Percentiles rank a stretch among this genome's conserved stretches.
Evolutionary conservation across 805 yeast species (phyloP).

Genomic region (Diddensiella caesifluorescens): DNA sequence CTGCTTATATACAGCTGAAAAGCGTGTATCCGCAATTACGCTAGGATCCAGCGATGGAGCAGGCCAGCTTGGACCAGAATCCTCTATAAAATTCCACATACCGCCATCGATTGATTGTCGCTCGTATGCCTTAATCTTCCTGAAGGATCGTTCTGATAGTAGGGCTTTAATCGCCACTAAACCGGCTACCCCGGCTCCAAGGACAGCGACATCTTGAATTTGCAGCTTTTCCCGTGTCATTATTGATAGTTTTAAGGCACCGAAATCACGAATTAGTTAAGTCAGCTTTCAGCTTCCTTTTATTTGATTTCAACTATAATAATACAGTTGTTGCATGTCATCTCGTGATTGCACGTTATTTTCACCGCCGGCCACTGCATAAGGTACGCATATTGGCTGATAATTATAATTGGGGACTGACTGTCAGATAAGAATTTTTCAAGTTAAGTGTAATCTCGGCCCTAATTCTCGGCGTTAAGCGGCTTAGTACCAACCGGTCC

Average conservation of each 20-base stretch:
- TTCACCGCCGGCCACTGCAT: no score
- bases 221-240: conserved; percentile 24
- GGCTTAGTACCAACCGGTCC: no score
- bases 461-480: no score
- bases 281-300: no score
- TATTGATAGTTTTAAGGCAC: neutral
- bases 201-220: conserved; percentile 44
- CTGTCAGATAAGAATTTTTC: no score
- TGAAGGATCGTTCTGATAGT: conserved; percentile 40
- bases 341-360: no score
- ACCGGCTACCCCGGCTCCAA: conserved; percentile 80
- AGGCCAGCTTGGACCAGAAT: conserved; percentile 24
- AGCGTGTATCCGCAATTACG: conserved; percentile 33
- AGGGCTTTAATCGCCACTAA: conserved; percentile 61
- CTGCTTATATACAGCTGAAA: conserved; percentile 55
- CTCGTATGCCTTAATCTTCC: conserved; percentile 54
- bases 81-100: conserved; percentile 59
- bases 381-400: no score
- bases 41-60: conserved; percentile 34
- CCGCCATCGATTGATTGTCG: conserved; percentile 64
- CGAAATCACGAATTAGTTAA: no score
- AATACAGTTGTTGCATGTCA: no score
- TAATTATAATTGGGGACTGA: no score
- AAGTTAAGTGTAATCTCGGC: no score
- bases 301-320: no score